Base-by-base conservation (phyloP, 2,329 filamentous ascomycete genomes). In the Chaetomium sp. region DNA sequence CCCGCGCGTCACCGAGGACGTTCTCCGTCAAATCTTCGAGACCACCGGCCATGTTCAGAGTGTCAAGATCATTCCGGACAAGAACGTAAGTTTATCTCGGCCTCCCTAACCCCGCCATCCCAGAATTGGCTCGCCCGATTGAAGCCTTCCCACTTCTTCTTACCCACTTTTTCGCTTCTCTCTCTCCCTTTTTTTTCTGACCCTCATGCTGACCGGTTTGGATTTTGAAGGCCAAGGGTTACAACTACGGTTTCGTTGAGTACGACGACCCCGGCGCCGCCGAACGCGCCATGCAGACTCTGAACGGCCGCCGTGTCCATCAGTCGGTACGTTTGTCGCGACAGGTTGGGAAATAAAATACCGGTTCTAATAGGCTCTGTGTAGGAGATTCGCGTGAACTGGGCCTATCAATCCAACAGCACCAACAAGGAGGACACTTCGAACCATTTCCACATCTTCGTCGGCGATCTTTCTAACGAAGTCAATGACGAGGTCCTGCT, bases 41-140 rank as follows among this genome's bases (percentile, higher is more conserved):
- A 99, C 95, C 7, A 97, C 93, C 65, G 95, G 95, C 64, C 95
- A 99, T 80, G 95, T 99, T 70, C 90, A 97, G 80, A 97, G 92
- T 75, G 95, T 99, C 76, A 99, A 99, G 85, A 97, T 99, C 75
- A 99, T 99, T 77, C 95, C 95, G 60, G 95, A 99, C 84, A 99
- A 99, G 85, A 99, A 97, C 80, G 93, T 97, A 82, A 86, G 92
- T 87, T 67, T 31, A 19, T n/a, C 38, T 42, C 38, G n/a, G 2
- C 38, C 16, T 42, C 1, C 3, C 5, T 38, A 0, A 31, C 50
- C 27, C 38, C 38, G 4, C 38, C 38, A 42, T 42, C 6, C 6
- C 6, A 16, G 38, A 7, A 42, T 42, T n/a, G 38, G 38, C 38
- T 16, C 38, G 4, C 16, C 16, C 38, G 38, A 42, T 42, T 42